phyloP scores from a whole-genome alignment of 345 rosid species.

The Gossypium sturtianum region DNA sequence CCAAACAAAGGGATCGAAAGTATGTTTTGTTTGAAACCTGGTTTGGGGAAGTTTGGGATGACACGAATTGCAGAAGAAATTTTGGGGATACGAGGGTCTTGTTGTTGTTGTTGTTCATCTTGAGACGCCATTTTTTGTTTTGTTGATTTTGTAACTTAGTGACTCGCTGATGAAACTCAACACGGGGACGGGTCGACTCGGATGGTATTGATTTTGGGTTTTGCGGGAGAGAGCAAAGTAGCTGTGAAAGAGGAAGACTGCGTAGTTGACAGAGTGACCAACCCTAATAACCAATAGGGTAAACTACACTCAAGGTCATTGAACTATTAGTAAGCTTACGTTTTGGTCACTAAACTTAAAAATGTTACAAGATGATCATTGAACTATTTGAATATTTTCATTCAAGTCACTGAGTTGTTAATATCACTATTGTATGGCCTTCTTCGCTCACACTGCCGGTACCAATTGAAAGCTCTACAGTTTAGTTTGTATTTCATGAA shows the following conservation, averaged over 20 bases:
- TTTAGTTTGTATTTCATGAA: no score
- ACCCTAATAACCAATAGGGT: no score
- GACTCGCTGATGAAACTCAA: constrained; percentile 23
- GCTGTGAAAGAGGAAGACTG: not conserved
- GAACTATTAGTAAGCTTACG: no score
- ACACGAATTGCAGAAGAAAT: constrained; percentile 74
- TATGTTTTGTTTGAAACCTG: constrained; percentile 34
- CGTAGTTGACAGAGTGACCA: not conserved
- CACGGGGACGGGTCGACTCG: not conserved
- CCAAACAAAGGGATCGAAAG: not conserved
- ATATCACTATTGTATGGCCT: no score
- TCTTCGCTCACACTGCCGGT: no score
- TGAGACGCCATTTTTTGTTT: constrained; percentile 41
- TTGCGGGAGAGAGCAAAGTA: constrained; percentile 1
- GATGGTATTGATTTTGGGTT: not conserved
- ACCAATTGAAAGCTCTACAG: no score
- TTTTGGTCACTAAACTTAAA: no score
- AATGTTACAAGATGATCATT: no score
- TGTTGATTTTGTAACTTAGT: constrained; percentile 12
- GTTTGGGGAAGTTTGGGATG: constrained; percentile 91
- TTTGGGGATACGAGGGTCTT: constrained; percentile 58
- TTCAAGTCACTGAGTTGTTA: no score
- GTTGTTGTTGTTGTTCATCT: constrained; percentile 11
- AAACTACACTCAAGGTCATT: no score
- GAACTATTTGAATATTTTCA: no score